Base-by-base conservation (phyloP, 139 green algal species). In the Medakamo hakoo region DNA sequence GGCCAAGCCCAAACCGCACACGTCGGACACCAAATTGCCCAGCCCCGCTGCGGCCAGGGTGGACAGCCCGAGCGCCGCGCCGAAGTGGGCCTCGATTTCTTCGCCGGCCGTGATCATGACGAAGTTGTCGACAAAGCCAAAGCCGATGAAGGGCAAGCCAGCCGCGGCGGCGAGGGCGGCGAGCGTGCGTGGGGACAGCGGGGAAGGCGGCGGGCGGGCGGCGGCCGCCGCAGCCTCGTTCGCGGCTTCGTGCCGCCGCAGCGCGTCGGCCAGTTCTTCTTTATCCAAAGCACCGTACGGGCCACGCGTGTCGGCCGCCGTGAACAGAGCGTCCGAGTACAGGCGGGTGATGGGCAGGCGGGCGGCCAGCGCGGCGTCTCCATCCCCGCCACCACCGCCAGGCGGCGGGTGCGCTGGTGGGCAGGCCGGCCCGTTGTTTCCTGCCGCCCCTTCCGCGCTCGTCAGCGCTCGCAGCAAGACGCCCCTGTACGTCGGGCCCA, bases 41-140 rank as follows among this genome's bases (percentile, higher is more conserved):
- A 83, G 60, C 0, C 65, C 77, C 4, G 77, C 77, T 28, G 74
- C 74, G 3, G 77, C 77, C 66, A 83, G n/a, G 21, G 76, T 79
- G 4, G 77, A 71, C 4, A 83, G 62, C 20, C 75, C 77, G 23
- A 83, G 27, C 27, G 57, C 56, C 2, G 32, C 65, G 26, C 77
- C 77, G 22, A 81, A 72, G 30, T 67, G 56, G 1, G 58, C 5
- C 40, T 91, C 84, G 30, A 91, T 88, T 60, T 80, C 68, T 57
- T 87, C 80, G 24, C 84, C 84, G 24, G 80, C 81, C 26, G 76
- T 58, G 31, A 91, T 75, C 83, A 86, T 80, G 58, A 78, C 30
- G n/a, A 55, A 59, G 63, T 79, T 76, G 57, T 77, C 68, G 27
- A 67, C 58, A 32, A 81, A 73, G 19, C 68, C 75, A 60, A 79